Evolutionary conservation across 805 yeast genomes (phyloP).

Genomic region (Kodamaea hsintzibuensis): DNA sequence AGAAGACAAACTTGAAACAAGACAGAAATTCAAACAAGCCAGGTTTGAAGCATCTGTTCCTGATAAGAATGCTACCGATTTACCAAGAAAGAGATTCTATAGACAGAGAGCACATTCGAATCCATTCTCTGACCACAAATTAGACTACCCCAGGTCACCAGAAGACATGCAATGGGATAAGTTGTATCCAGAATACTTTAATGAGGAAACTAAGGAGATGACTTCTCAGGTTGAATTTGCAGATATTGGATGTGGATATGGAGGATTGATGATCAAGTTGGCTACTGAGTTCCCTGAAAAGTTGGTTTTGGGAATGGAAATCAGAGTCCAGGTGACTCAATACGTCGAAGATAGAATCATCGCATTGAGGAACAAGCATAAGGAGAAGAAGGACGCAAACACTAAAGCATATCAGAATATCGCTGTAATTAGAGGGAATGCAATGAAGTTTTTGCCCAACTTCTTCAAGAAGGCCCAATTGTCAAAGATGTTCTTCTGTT

Average conservation of each 20-base stretch:
- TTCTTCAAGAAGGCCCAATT: conserved; percentile 83
- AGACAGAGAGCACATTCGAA: conserved; percentile 98
- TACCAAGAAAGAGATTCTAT: conserved; percentile 85
- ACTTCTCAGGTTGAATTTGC: conserved; percentile 75
- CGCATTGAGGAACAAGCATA: conserved; percentile 69
- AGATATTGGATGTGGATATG: conserved; percentile 97
- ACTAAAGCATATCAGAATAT: conserved; percentile 68
- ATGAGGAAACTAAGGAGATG: conserved; percentile 43
- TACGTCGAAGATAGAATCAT: conserved; percentile 94
- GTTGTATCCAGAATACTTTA: conserved; percentile 64
- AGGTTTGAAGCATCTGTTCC: conserved; percentile 34
- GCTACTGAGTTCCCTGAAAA: conserved; percentile 75
- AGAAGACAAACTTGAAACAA: conserved; percentile 44
- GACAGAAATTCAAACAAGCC: conserved; percentile 47
- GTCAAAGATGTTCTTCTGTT: conserved; percentile 93
- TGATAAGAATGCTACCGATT: conserved; percentile 36
- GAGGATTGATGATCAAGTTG: conserved; percentile 81
- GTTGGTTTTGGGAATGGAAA: conserved; percentile 92
- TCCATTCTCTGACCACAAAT: conserved; percentile 92
- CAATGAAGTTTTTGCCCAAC: conserved; percentile 96
- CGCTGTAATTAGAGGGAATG: conserved; percentile 88
- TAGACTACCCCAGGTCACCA: conserved; percentile 85
- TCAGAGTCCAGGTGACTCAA: conserved; percentile 95
- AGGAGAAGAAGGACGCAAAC: conserved; percentile 22
- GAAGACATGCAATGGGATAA: conserved; percentile 83